Percentiles rank a stretch among this genome's conserved stretches.
phyloP scores from a whole-genome alignment of 371 early-diverging fungal species.

The Apophysomyces elegans region DNA sequence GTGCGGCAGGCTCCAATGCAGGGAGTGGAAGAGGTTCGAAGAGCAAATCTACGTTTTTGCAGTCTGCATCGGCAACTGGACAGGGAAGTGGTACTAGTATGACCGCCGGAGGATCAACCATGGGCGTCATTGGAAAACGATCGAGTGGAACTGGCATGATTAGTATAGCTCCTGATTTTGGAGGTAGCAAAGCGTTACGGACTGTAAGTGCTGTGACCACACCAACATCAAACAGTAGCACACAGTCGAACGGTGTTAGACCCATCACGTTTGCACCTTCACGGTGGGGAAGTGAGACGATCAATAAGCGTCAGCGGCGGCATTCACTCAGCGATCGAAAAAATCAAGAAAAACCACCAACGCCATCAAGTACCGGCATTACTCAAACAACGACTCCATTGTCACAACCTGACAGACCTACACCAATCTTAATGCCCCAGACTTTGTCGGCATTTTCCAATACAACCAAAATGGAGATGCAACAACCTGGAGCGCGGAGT shows the following conservation, averaged over 20 bases:
- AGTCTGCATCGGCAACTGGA: constrained; percentile 5
- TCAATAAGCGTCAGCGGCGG: constrained; percentile 43
- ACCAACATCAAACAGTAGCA: background rate
- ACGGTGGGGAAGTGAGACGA: constrained; percentile 30
- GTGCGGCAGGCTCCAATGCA: background rate
- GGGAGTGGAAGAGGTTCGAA: constrained; percentile 3
- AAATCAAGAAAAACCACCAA: constrained; percentile 23
- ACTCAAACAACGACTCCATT: constrained; percentile 6
- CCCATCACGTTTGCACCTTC: constrained; percentile 41
- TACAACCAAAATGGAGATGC: constrained; percentile 6
- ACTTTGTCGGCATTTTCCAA: background rate
- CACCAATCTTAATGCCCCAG: background rate
- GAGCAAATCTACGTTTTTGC: constrained; percentile 3
- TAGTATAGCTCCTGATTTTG: constrained; percentile 24
- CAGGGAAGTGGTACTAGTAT: background rate
- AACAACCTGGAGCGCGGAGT: constrained; percentile 12
- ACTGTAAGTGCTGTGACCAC: constrained; percentile 6
- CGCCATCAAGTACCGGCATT: constrained; percentile 9
- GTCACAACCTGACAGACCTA: constrained; percentile 3
- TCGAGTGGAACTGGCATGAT: constrained; percentile 27
- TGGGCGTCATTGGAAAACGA: constrained; percentile 32
- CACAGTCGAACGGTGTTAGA: constrained; percentile 16
- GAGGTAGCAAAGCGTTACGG: constrained; percentile 10
- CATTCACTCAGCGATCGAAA: constrained; percentile 32
- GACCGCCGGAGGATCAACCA: constrained; percentile 20